Base-by-base conservation (phyloP, 805 yeast genomes). In the Candida nonsorbophila region DNA sequence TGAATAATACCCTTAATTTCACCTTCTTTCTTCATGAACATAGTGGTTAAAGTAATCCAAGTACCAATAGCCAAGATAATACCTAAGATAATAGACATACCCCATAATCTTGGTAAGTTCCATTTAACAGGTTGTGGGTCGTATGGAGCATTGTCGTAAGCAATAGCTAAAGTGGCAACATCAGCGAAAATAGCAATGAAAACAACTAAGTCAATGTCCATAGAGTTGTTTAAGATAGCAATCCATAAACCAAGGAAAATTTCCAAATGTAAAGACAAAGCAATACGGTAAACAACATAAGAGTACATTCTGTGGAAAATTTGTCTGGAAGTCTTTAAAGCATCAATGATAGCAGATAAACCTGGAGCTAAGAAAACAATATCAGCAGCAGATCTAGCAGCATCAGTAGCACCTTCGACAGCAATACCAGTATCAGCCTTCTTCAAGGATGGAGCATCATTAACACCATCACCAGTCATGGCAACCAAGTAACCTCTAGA, bases 381-480 rank as follows among this genome's bases (percentile, higher is more conserved):
- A 72, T 85, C 95, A 55, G 95, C 88, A 68, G 95, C 95, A 54
- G 94, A 84, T 74, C 92, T 79, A 48, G 95, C 95, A 66, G 94
- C 90, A 72, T 85, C 95, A 50, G 95, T 83, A 55, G 95, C 88
- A 80, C 95, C 95, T 74, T 86, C 95, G 65, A 86, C 95, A 57
- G 97, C 96, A 74, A 87, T 87, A 81, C 97, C 97, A 41, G 70
- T 64, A 54, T 64, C 70, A 45, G 94, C 94, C 77, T 86, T 86
- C 86, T 86, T 86, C 70, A 86, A 77, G 45, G 95, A 86, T 56
- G 96, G 96, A 54, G 95, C 95, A 71, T 86, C 96, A 75, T 86
- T 86, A 62, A 86, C 95, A 84, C 96, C 96, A 63, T 86, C 96
- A 83, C 96, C 96, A 74, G 96, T 86, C 96, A 86, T 86, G 68